Evolutionary conservation across 2,329 filamentous ascomycete genomes (phyloP).

Genomic region (Aspergillus neotritici): DNA sequence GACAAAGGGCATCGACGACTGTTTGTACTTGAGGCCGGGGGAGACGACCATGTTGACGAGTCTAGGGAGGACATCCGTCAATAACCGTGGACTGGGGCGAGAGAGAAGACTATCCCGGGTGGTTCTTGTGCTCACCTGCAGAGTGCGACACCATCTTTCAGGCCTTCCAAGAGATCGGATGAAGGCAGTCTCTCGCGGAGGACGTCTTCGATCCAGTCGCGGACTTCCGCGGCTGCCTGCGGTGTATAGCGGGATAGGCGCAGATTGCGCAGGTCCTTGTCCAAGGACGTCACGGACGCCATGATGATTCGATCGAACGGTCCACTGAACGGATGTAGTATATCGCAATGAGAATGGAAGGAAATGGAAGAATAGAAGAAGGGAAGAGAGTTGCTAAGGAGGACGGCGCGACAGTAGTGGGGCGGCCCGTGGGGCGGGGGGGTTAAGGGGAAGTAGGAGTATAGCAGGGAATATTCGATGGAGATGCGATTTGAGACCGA

Average conservation of each 20-base stretch:
- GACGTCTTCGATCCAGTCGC: slow-evolving; percentile 76
- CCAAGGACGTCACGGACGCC: slow-evolving; percentile 89
- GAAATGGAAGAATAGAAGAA: neutral
- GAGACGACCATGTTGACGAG: slow-evolving; percentile 75
- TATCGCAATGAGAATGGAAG: neutral
- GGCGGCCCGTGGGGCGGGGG: neutral
- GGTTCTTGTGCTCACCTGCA: slow-evolving; percentile 65
- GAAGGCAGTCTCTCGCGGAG: slow-evolving; percentile 67
- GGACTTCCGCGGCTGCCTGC: slow-evolving; percentile 77
- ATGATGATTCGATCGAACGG: slow-evolving; percentile 45
- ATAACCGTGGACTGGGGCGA: slow-evolving; percentile 10
- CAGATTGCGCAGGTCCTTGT: slow-evolving; percentile 91
- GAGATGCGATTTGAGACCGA: too few relatives aligned
- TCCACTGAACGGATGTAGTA: slow-evolving; percentile 1
- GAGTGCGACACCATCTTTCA: slow-evolving; percentile 86
- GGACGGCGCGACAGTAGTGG: neutral
- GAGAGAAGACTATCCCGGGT: neutral
- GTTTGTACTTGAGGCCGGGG: slow-evolving; percentile 81
- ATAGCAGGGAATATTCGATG: too few relatives aligned
- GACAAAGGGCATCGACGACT: slow-evolving; percentile 92
- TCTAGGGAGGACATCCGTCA: slow-evolving; percentile 43
- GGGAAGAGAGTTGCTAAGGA: too few relatives aligned
- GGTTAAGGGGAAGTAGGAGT: neutral
- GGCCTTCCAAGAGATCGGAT: slow-evolving; percentile 72
- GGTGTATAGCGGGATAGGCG: slow-evolving; percentile 91